These are phyloP conservation scores for Coffea humblotiana DNA, from an alignment of 305 asterid species.

Conservation along the genomic window DNA sequence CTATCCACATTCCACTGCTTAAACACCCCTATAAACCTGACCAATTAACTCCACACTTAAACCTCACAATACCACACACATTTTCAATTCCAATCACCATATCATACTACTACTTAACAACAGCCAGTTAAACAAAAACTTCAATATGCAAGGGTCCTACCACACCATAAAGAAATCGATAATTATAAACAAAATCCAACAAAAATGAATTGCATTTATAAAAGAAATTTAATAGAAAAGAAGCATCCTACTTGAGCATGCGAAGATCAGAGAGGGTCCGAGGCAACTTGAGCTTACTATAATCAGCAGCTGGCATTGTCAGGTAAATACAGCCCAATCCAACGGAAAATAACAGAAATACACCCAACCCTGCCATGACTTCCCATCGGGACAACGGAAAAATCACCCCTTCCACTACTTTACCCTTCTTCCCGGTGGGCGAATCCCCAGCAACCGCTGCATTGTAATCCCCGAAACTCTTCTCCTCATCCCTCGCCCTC, in stretches of 20 bases:
- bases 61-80: background rate
- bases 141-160: too few relatives aligned
- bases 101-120: too few relatives aligned
- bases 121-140: too few relatives aligned
- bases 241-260: slow-evolving; percentile 61
- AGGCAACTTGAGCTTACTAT: slow-evolving; percentile 72
- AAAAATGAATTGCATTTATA: background rate
- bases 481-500: slow-evolving; percentile 47
- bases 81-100: background rate
- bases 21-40: background rate
- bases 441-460: slow-evolving; percentile 36
- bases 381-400: slow-evolving; percentile 72
- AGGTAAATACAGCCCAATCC: slow-evolving; percentile 76
- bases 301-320: slow-evolving; percentile 84
- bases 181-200: too few relatives aligned
- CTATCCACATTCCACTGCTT: background rate
- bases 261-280: slow-evolving; percentile 83
- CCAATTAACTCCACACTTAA: background rate
- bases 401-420: slow-evolving; percentile 36
- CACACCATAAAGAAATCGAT: too few relatives aligned
- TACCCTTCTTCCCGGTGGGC: slow-evolving; percentile 56
- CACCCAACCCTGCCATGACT: slow-evolving; percentile 63
- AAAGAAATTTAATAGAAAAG: background rate
- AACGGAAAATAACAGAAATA: slow-evolving; percentile 58
- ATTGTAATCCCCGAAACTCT: slow-evolving; percentile 22